Evolutionary conservation across 2,329 filamentous ascomycete genomes (phyloP).

Genomic region (Tolypocladium ovalisporum): DNA sequence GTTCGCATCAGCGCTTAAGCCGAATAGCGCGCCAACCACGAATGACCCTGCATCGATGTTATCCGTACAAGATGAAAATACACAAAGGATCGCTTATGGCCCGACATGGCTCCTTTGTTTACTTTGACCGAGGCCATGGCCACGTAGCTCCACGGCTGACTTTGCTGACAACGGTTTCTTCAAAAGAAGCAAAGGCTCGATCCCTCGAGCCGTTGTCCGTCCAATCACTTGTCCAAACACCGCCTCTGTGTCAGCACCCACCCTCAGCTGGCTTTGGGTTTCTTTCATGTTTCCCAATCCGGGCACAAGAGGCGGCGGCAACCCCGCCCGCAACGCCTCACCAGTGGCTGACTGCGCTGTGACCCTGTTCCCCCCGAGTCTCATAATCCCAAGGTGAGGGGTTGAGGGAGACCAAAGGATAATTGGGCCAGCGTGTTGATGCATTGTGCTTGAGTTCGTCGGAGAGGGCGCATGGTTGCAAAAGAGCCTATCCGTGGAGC

Average conservation of each 20-base stretch:
- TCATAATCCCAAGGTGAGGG: conserved; percentile 10
- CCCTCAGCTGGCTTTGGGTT: conserved; percentile 1
- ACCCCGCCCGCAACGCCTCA: not conserved
- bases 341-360: not conserved
- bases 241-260: not conserved
- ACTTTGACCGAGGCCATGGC: not conserved
- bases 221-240: not conserved
- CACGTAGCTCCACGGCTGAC: not conserved
- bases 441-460: conserved; percentile 15
- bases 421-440: conserved; percentile 9
- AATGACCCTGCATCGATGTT: not conserved
- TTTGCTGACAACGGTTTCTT: not conserved
- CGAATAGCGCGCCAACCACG: not conserved
- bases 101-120: not conserved
- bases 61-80: not conserved
- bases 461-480: conserved; percentile 9
- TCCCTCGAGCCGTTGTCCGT: not conserved
- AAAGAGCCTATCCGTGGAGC: conserved; percentile 5
- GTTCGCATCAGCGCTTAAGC: not conserved
- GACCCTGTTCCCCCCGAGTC: conserved; percentile 1
- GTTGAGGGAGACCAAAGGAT: conserved; percentile 15
- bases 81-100: not conserved
- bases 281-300: not conserved
- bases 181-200: not conserved
- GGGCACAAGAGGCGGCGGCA: conserved; percentile 1